These are phyloP conservation scores for Vanderwaltozyma yarrowii DNA, from an alignment of 805 yeast genomes.

Conservation along the genomic window DNA sequence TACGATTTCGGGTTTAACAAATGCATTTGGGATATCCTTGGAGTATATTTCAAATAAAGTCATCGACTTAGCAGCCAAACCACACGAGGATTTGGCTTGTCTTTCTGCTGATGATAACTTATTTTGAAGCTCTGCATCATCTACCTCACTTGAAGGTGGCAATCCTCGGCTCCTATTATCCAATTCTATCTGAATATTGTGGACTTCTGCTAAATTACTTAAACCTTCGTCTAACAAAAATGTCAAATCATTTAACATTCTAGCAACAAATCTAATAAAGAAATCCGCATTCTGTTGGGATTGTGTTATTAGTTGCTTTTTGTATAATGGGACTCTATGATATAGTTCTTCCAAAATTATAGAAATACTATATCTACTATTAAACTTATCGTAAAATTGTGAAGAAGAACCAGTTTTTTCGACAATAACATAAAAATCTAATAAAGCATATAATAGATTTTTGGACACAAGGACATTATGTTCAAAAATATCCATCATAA, in stretches of 20 bases:
- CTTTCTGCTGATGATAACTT: constrained; percentile 56
- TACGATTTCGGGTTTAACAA: constrained; percentile 79
- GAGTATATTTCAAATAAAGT: constrained; percentile 73
- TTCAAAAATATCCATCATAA: constrained; percentile 56
- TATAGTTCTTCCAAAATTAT: constrained; percentile 75
- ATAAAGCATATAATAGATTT: constrained; percentile 67
- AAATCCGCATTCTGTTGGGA: constrained; percentile 65
- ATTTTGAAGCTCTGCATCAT: constrained; percentile 48
- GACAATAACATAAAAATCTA: constrained; percentile 87
- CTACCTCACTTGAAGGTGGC: constrained; percentile 35
- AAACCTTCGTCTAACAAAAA: constrained; percentile 85
- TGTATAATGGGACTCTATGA: constrained; percentile 53
- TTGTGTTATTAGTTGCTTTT: constrained; percentile 57
- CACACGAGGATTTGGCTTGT: constrained; percentile 73
- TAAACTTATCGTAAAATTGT: constrained; percentile 94
- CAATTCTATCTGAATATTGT: constrained; percentile 58
- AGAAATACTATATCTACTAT: constrained; percentile 78
- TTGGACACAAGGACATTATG: constrained; percentile 50
- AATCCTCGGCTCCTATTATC: constrained; percentile 34
- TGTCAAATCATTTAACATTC: constrained; percentile 91
- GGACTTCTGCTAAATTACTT: constrained; percentile 67
- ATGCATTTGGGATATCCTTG: constrained; percentile 74
- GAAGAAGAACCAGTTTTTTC: constrained; percentile 94
- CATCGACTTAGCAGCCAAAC: constrained; percentile 74
- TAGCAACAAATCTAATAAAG: constrained; percentile 84